phyloP scores from a whole-genome alignment of 352 stramenopile genomes.

The Nannochloropsis limnetica region DNA sequence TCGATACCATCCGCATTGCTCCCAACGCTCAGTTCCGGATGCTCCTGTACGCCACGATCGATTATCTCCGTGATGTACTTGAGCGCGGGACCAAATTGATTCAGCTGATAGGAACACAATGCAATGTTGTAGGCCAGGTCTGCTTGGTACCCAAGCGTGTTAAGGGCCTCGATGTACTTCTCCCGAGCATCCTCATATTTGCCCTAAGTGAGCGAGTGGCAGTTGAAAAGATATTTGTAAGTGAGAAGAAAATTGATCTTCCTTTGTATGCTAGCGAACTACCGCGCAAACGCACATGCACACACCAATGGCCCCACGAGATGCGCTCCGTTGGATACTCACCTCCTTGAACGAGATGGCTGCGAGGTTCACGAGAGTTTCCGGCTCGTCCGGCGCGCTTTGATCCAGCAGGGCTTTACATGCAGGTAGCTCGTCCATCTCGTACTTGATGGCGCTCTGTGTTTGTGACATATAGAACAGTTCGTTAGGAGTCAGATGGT shows the following conservation, averaged over 20 bases:
- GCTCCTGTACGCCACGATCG: conserved; percentile 72
- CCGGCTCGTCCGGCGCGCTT: conserved; percentile 78
- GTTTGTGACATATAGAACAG: conserved; percentile 29
- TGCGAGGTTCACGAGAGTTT: conserved; percentile 65
- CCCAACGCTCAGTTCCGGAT: conserved; percentile 80
- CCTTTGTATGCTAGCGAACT: background rate
- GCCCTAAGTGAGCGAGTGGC: conserved; percentile 41
- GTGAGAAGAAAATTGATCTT: background rate
- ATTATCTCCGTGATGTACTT: conserved; percentile 82
- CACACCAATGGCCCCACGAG: background rate
- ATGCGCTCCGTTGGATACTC: conserved; percentile 29
- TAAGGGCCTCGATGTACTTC: conserved; percentile 80
- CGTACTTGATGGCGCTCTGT: conserved; percentile 82
- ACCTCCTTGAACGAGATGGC: conserved; percentile 64
- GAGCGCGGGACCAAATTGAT: conserved; percentile 79
- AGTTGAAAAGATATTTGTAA: background rate
- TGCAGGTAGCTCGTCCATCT: conserved; percentile 81
- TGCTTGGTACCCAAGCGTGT: conserved; percentile 78
- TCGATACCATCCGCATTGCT: conserved; percentile 66
- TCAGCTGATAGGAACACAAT: conserved; percentile 79
- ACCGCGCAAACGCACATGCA: background rate
- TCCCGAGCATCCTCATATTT: conserved; percentile 74
- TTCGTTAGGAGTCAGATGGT: background rate
- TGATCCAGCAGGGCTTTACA: conserved; percentile 76
- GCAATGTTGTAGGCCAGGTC: conserved; percentile 88